These are phyloP conservation scores for Solanum chaucha DNA, from an alignment of 257 asterid species.

Conservation along the genomic window DNA sequence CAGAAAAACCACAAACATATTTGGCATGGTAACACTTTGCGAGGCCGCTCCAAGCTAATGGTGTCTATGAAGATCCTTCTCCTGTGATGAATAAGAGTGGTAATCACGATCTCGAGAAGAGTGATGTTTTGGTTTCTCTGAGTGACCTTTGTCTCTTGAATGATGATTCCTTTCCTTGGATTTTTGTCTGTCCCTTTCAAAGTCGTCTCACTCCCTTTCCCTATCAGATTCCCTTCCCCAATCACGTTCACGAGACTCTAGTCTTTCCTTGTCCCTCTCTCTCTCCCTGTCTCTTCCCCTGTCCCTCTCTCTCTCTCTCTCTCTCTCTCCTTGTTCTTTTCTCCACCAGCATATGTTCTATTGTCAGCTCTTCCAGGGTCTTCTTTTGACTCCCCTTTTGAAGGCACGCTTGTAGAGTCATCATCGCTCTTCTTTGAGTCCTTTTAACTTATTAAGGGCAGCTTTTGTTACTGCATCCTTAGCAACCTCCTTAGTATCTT, in stretches of 20 bases:
- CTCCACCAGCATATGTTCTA: constrained; percentile 46
- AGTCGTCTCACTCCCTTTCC: constrained; percentile 51
- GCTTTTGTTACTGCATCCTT: constrained; percentile 39
- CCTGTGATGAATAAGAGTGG: constrained; percentile 53
- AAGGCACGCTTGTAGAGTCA: constrained; percentile 29
- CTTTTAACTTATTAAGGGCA: constrained; percentile 40
- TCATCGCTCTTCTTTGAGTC: constrained; percentile 48
- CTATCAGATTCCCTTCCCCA: constrained; percentile 67
- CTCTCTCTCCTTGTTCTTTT: constrained; percentile 55
- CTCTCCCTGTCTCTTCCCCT: constrained; percentile 35
- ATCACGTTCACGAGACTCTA: constrained; percentile 42
- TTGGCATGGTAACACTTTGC: background rate
- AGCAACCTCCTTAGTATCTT: constrained; percentile 35
- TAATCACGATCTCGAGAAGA: constrained; percentile 70
- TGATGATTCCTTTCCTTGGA: constrained; percentile 59
- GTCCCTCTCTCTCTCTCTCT: no score
- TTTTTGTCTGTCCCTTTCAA: constrained; percentile 55
- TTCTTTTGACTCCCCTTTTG: constrained; percentile 44
- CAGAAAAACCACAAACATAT: background rate
- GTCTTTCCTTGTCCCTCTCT: constrained; percentile 45
- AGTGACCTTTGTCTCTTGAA: constrained; percentile 56
- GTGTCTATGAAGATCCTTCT: constrained; percentile 61
- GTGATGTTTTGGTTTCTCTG: constrained; percentile 57
- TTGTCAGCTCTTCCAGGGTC: constrained; percentile 43
- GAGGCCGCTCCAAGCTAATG: constrained; percentile 24